Evolutionary conservation across 352 stramenopile genomes (phyloP), one percentile per base, ranked within the genome.

Genomic region (Halophytophthora polymorphica): DNA sequence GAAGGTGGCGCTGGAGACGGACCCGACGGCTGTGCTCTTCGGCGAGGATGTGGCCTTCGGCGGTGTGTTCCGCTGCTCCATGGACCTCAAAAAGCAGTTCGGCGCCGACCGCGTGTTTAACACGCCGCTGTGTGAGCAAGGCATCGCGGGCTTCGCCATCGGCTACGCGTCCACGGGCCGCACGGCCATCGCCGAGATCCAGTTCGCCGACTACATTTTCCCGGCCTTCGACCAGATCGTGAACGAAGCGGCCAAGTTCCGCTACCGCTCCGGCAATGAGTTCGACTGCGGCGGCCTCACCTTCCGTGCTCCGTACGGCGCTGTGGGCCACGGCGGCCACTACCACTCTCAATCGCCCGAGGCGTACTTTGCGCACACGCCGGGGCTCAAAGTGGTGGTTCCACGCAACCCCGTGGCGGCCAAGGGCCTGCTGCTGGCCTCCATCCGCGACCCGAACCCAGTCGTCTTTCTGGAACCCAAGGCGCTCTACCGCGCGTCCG

Each of bases 401-500:
- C 96, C 97, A 18, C 82, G 94, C 31, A 90, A 97, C 46, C 95
- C 96, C 0, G 82, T 82, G 44, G 82, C 97, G 55, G 97, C 96
- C 17, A 99, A 99, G 59, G 96, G 96, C 1, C 71, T 99, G 36
- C 73, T 99, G 31, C 70, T 99, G 2, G 87, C 91, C 29, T 96
- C 89, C 2, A 98, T 99, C 66, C 78, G 97, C 19, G 95, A 97
- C 61, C 93, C 92, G 11, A 98, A 99, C 66, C 97, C 97, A 0
- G 96, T 98, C 3, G 64, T 99, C 6, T 99, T 99, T 69, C 86
- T 99, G 36, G 97, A 99, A 66, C 96, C 97, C 2, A 99, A 99
- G 73, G 88, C 94, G 42, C 73, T 99, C n/a, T 99, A 99, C 68
- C 84, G 96, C 45, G 89, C 95, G 25, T 88, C 94, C 10, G 96